Evolutionary conservation across 1,284 basidiomycete genomes (phyloP).

Genomic region (Moniliella sp.): DNA sequence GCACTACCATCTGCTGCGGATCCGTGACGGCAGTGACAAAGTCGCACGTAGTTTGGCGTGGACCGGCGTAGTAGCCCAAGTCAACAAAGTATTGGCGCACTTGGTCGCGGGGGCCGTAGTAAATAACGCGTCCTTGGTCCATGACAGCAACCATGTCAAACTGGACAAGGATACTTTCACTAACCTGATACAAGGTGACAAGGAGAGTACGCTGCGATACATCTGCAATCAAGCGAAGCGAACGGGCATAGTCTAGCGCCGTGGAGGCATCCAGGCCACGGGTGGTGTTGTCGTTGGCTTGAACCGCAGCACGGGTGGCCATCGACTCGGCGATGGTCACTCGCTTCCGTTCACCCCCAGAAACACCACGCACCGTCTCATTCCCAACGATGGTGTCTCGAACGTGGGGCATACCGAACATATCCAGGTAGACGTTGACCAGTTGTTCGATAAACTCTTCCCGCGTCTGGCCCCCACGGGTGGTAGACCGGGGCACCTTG

Average conservation of each 20-base stretch:
- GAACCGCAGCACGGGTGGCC: slow-evolving; percentile 9
- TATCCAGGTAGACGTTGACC: slow-evolving; percentile 16
- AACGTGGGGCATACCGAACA: slow-evolving; percentile 26
- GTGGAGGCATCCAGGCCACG: slow-evolving; percentile 20
- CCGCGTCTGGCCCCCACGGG: slow-evolving; percentile 8
- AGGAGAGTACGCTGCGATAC: slow-evolving; percentile 18
- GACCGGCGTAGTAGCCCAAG: slow-evolving; percentile 16
- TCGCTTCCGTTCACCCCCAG: slow-evolving; percentile 19
- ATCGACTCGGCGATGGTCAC: slow-evolving; percentile 19
- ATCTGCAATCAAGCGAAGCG: slow-evolving; percentile 16
- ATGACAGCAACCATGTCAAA: slow-evolving; percentile 18
- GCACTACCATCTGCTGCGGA: slow-evolving; percentile 42
- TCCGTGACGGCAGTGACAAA: slow-evolving; percentile 47
- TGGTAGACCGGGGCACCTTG: slow-evolving; percentile 10
- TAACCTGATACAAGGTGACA: slow-evolving; percentile 18
- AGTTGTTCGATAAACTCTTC: slow-evolving; percentile 12
- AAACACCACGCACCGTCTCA: slow-evolving; percentile 16
- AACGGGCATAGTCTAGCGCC: slow-evolving; percentile 18
- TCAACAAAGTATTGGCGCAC: slow-evolving; percentile 16
- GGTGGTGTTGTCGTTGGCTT: slow-evolving; percentile 19
- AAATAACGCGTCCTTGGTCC: slow-evolving; percentile 35
- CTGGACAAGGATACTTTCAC: slow-evolving; percentile 15
- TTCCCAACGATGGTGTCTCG: slow-evolving; percentile 23
- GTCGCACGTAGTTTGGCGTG: slow-evolving; percentile 20
- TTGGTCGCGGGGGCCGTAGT: slow-evolving; percentile 17